A percentile compares a stretch with the other conserved stretches of the same genome.
Conservation (phyloP, 1,139 yeast genomes). For the Pichia sp. region DNA sequence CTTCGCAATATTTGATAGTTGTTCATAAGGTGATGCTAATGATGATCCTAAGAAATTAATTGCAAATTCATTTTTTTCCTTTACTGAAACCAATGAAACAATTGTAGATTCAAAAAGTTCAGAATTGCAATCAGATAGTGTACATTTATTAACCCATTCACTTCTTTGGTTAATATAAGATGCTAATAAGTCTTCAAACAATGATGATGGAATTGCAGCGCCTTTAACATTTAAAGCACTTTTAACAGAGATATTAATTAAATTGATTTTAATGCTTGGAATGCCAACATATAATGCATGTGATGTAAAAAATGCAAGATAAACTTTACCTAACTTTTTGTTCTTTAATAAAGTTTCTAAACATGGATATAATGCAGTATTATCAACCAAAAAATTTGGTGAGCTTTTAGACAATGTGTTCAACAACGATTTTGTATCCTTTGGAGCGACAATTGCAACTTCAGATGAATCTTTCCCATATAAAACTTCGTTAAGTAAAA, state of each 20-base stretch:
- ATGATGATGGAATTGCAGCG: slow-evolving; percentile 34
- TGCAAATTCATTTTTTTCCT: slow-evolving; percentile 50
- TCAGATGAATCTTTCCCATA: slow-evolving; percentile 41
- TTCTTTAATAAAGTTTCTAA: slow-evolving; percentile 31
- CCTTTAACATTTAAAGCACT: slow-evolving; percentile 31
- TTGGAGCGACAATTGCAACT: slow-evolving; percentile 52
- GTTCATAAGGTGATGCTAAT: slow-evolving; percentile 44
- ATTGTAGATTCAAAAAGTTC: slow-evolving; percentile 49
- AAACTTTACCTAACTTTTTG: slow-evolving; percentile 38
- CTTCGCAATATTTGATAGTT: slow-evolving; percentile 47
- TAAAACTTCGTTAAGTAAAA: slow-evolving; percentile 36
- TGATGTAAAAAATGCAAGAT: slow-evolving; percentile 43
- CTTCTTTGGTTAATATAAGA: slow-evolving; percentile 39
- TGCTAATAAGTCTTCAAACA: slow-evolving; percentile 34
- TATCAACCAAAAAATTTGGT: slow-evolving; percentile 42
- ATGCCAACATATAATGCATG: slow-evolving; percentile 40
- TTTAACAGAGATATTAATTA: slow-evolving; percentile 34
- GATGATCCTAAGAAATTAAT: slow-evolving; percentile 55
- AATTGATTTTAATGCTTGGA: slow-evolving; percentile 40
- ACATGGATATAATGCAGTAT: slow-evolving; percentile 33
- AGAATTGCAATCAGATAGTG: slow-evolving; percentile 42
- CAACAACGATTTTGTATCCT: slow-evolving; percentile 51
- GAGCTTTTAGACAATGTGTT: slow-evolving; percentile 35
- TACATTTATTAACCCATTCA: slow-evolving; percentile 40
- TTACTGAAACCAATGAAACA: slow-evolving; percentile 50